Conservation (phyloP, 768 basidiomycete species). For the Tephrocybe rancida region DNA sequence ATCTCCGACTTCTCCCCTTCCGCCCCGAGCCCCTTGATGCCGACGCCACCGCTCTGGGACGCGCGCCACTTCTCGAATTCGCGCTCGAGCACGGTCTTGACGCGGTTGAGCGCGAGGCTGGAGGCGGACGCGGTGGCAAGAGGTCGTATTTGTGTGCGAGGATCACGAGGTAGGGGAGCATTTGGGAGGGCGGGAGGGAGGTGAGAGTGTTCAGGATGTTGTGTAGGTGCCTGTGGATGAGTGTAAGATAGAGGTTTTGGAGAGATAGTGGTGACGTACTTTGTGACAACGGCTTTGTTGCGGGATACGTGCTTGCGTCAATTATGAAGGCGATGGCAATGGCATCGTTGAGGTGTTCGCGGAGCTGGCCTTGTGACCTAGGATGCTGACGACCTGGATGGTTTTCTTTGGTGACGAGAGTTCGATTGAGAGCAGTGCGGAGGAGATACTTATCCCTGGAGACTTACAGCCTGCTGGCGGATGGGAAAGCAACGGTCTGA, state of each 20-base stretch:
- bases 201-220: slow-evolving; percentile 67
- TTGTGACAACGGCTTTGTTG: slow-evolving; percentile 73
- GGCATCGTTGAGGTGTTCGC: slow-evolving; percentile 61
- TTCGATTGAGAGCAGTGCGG: too few species aligned
- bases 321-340: slow-evolving; percentile 78
- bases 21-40: slow-evolving; percentile 72
- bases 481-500: too few species aligned
- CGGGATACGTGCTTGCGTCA: slow-evolving; percentile 80
- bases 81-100: slow-evolving; percentile 78
- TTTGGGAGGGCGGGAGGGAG: slow-evolving; percentile 72
- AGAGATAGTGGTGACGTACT: slow-evolving; percentile 51
- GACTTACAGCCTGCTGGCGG: too few species aligned
- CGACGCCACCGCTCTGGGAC: slow-evolving; percentile 65
- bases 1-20: slow-evolving; percentile 67
- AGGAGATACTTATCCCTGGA: too few species aligned
- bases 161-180: slow-evolving; percentile 61
- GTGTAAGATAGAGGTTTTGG: background rate
- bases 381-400: slow-evolving; percentile 69
- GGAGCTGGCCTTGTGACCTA: slow-evolving; percentile 83
- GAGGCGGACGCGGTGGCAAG: slow-evolving; percentile 35
- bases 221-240: slow-evolving; percentile 66
- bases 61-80: slow-evolving; percentile 79
- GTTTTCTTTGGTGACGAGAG: slow-evolving; percentile 44
- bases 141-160: slow-evolving; percentile 81
- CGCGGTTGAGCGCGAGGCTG: slow-evolving; percentile 64